Evolutionary conservation across 2,329 filamentous ascomycete genomes (phyloP).

Genomic region (Aspergillus fischeri): DNA sequence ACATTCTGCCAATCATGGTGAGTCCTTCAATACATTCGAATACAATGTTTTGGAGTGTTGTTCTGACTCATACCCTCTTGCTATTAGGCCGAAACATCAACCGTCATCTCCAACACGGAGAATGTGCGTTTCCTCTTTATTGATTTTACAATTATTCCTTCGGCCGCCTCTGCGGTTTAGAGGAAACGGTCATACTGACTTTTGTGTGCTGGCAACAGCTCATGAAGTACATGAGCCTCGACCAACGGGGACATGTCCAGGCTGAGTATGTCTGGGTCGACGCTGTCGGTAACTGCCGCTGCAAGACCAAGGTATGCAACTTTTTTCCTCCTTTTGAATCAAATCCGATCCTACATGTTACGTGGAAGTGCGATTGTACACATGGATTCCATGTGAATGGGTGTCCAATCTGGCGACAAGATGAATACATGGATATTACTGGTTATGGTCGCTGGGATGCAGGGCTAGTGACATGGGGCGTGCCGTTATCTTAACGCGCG

Average conservation of each 20-base stretch:
- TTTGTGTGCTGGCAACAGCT: constrained; percentile 55
- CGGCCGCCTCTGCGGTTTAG: constrained; percentile 25
- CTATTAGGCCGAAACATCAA: constrained; percentile 35
- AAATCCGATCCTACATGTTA: neutral
- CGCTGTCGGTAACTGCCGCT: constrained; percentile 74
- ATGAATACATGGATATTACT: neutral
- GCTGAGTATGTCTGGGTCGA: constrained; percentile 99
- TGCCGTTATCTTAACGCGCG: constrained; percentile 6
- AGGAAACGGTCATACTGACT: constrained; percentile 40
- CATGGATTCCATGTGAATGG: neutral
- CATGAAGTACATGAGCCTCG: constrained; percentile 84
- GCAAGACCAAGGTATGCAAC: constrained; percentile 86
- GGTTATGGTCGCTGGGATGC: too few relatives aligned
- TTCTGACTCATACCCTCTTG: constrained; percentile 31
- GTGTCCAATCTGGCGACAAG: neutral
- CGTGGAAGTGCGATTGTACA: neutral
- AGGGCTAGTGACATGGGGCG: neutral
- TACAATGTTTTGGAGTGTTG: neutral
- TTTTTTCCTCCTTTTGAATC: neutral
- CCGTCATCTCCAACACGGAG: constrained; percentile 45
- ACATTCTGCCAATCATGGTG: constrained; percentile 8
- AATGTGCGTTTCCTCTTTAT: constrained; percentile 39
- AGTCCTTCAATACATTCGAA: neutral
- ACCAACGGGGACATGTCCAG: constrained; percentile 83
- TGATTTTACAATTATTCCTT: constrained; percentile 25